Conservation (phyloP, 495 filamentous ascomycete species). For the Podospora tetraspora region DNA sequence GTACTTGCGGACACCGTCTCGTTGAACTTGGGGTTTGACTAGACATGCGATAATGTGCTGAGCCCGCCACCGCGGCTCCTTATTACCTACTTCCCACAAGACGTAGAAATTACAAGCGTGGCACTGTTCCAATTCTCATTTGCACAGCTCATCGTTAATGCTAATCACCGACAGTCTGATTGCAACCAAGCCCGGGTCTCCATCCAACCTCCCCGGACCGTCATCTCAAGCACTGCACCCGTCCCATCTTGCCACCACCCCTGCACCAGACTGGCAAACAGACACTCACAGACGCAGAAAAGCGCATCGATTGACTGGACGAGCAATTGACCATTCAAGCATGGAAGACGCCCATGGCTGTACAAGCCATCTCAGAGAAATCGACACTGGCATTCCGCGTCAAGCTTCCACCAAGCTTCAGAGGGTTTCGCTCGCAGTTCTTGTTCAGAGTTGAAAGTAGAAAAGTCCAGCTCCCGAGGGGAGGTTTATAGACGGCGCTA, state of each 20-base stretch:
- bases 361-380: neutral
- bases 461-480: neutral
- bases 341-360: neutral
- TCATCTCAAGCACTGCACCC: neutral
- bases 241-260: neutral
- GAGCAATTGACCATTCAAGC: neutral
- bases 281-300: neutral
- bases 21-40: too few relatives aligned
- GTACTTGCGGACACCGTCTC: too few relatives aligned
- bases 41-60: too few relatives aligned
- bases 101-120: too few relatives aligned
- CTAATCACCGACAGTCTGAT: neutral
- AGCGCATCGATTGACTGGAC: neutral
- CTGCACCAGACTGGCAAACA: neutral
- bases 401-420: too few relatives aligned
- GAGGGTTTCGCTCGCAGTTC: neutral
- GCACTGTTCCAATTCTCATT: neutral
- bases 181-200: neutral
- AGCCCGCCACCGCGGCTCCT: too few relatives aligned
- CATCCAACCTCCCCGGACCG: neutral
- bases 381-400: too few relatives aligned
- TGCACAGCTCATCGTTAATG: neutral
- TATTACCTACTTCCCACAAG: too few relatives aligned
- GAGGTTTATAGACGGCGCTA: neutral
- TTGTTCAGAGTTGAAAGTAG: neutral